Evolutionary conservation across 106 monocot species (phyloP).

Genomic region (Dendrobium huoshanense): DNA sequence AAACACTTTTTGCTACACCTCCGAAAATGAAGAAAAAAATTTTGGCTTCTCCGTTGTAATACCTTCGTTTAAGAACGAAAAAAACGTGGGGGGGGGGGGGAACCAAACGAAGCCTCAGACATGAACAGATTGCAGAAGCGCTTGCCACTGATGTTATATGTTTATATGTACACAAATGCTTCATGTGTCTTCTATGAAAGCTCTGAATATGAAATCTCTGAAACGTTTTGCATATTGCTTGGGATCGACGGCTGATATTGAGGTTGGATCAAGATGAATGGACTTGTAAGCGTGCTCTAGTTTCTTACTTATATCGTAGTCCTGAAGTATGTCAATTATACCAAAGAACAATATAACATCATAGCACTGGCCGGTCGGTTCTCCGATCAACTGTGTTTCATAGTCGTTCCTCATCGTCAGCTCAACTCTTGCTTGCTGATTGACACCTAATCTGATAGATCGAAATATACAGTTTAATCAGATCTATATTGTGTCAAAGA

Average conservation of each 20-base stretch:
- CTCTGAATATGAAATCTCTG: slow-evolving; percentile 72
- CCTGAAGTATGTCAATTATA: slow-evolving; percentile 94
- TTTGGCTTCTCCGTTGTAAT: too few relatives aligned
- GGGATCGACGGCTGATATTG: slow-evolving; percentile 92
- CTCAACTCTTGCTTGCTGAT: slow-evolving; percentile 69
- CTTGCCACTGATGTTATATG: not conserved
- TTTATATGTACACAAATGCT: not conserved
- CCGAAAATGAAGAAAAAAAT: too few relatives aligned
- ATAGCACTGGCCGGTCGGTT: slow-evolving; percentile 53
- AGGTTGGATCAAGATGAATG: slow-evolving; percentile 71
- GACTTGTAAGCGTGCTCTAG: slow-evolving; percentile 96
- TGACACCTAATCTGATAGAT: slow-evolving; percentile 54
- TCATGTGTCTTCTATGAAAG: slow-evolving; percentile 60
- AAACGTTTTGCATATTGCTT: slow-evolving; percentile 75
- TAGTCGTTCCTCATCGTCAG: slow-evolving; percentile 32
- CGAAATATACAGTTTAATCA: not conserved
- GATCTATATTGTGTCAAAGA: not conserved
- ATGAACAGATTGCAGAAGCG: not conserved
- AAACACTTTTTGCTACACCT: too few relatives aligned
- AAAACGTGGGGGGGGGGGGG: too few relatives aligned
- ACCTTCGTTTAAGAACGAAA: too few relatives aligned
- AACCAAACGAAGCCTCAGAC: too few relatives aligned
- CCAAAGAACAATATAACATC: slow-evolving; percentile 79
- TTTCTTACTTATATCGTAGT: slow-evolving; percentile 96
- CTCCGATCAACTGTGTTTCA: slow-evolving; percentile 53